Conservation (phyloP, 2,329 filamentous ascomycete species). For the Exophiala aquamarina region DNA sequence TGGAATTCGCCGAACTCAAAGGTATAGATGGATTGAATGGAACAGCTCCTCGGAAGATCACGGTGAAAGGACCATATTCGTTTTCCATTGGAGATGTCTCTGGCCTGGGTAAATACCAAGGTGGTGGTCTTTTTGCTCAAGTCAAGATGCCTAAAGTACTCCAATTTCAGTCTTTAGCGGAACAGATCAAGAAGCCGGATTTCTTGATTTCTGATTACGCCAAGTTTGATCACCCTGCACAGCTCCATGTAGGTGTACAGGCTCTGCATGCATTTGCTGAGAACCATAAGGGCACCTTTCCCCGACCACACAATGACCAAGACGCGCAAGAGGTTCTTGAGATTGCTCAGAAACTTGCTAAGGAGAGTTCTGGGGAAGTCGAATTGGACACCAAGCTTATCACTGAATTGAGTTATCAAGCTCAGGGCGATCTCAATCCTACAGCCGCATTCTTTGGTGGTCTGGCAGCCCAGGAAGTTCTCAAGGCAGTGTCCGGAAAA, state of each 20-base stretch:
- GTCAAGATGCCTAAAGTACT: constrained; percentile 98
- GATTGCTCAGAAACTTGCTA: constrained; percentile 71
- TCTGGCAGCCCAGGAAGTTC: constrained; percentile 86
- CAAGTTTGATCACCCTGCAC: constrained; percentile 92
- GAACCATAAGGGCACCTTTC: constrained; percentile 68
- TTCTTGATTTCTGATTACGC: constrained; percentile 92
- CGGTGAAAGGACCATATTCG: constrained; percentile 92
- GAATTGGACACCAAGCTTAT: constrained; percentile 92
- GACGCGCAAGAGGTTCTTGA: constrained; percentile 79
- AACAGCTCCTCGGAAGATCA: constrained; percentile 81
- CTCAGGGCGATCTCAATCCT: constrained; percentile 82
- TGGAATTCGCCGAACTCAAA: constrained; percentile 90
- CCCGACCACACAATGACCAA: constrained; percentile 77
- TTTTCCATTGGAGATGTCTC: constrained; percentile 96
- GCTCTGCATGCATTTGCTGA: constrained; percentile 85
- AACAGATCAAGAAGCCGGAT: constrained; percentile 81
- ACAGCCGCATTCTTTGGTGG: constrained; percentile 96
- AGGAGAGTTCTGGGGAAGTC: constrained; percentile 65
- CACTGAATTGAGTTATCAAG: constrained; percentile 91
- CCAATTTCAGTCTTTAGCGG: constrained; percentile 79
- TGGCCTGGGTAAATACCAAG: constrained; percentile 79
- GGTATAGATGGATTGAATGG: constrained; percentile 88
- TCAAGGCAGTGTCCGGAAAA: constrained; percentile 97
- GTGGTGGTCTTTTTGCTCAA: constrained; percentile 87
- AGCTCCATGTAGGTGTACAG: constrained; percentile 90